Evolutionary conservation across 2,329 filamentous ascomycete species (phyloP), one percentile per base, ranked within the genome.

Genomic region (Xylariaceae sp.): DNA sequence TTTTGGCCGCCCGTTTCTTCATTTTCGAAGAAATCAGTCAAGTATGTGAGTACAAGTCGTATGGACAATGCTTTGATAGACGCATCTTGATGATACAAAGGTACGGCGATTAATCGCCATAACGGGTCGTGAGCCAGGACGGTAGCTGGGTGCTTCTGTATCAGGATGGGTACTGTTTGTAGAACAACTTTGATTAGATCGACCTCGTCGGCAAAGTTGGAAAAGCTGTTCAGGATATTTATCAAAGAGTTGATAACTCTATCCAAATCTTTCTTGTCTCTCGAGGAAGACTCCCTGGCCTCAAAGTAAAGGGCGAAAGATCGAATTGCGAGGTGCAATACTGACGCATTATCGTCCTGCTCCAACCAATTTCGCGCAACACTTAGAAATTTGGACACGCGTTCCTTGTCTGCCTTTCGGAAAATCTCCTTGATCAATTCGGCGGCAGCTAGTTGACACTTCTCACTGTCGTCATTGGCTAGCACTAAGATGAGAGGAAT

Each of bases 241-340:
- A 76, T 62, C 7, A 80, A 71, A 45, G 71, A 79, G 54, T 67
- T 73, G 12, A 83, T 70, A 42, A 91, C 73, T 27, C 82, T 76
- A 10, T 75, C 72, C 10, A 87, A 70, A 58, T 95, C 86, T 57
- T 85, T 85, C 48, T 79, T 75, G 48, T 82, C 82, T 48, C 79
- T 81, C 7, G 73, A 62, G 2, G 71, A 72, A 3, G 77, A 71
- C 29, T 80, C 79, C 25, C 77, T 76, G 0, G 78, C 79, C 48
- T 93, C 86, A 47, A 95, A 86, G 64, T 92, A 95, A 40, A 93
- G 81, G 1, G 82, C 79, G 70, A 91, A 95, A 22, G 86, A 81
- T 62, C 93, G 86, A 42, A 96, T 73, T 1, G 85, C 87, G 19
- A 92, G 79, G 48, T 82, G 80, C 40, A 83, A 74, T 21, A 95